Evolutionary conservation across 2,329 filamentous ascomycete species (phyloP), one percentile per base, ranked within the genome.

Genomic region (Fusarium sp.): DNA sequence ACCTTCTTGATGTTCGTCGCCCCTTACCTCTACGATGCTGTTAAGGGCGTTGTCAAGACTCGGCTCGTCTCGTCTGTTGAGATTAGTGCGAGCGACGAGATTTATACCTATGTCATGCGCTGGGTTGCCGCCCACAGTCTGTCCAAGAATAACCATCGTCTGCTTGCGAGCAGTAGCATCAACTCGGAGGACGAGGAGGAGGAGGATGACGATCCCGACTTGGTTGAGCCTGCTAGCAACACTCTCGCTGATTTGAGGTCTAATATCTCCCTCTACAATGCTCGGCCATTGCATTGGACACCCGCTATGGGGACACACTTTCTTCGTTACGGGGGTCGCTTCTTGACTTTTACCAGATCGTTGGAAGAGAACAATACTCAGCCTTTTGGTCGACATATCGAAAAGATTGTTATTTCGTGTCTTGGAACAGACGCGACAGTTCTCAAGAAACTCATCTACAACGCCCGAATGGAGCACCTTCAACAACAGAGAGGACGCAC

Each of bases 101-200:
- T 72, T 3, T 74, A 72, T 8, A 72, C 45, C 8, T 64, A 69
- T 31, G 38, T 74, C 22, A 74, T 74, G 71, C 62, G 54, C 27
- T 74, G 71, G 71, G 71, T 66, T 18, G 61, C 68, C 11, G 38
- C 27, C 8, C 60, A 74, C 20, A 60, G 29, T 34, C 54, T 74
- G 16, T 74, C 71, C 18, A 60, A 52, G 22, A 59, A 64, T 20
- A 71, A 68, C 11, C 67, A 73, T 20, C 71, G 67, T 3, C 70
- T 73, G 5, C 52, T 71, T 11, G 71, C 67, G 4, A 71, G 70
- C 1, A 73, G 70, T 14, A 62, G 3, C 27, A 71, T 38, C 27
- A 59, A 57, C 6, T 22, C 3, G 10, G 31, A 13, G 2, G 59
- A 67, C 13, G 52, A 69, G 9, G 11, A 6, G 2, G 69, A 66